Evolutionary conservation across 495 filamentous ascomycete species (phyloP), one percentile per base, ranked within the genome.

Genomic region (Penicillium cosmopolitanum): DNA sequence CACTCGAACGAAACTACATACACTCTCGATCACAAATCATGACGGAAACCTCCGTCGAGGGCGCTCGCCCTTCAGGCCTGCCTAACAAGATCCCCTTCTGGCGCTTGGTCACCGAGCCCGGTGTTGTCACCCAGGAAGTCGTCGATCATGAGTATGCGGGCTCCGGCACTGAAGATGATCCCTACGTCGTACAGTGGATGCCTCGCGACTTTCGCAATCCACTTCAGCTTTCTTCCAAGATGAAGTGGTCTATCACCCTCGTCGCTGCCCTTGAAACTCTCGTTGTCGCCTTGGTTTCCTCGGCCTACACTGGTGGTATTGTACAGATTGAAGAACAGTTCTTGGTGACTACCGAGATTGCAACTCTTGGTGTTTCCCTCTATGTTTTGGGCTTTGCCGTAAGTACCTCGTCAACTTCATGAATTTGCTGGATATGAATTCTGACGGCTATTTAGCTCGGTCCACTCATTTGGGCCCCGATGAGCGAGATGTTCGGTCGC

Each of bases 101-200:
- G 72, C 66, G 61, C 31, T 64, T 79, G 3, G 59, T 85, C 19
- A 57, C 68, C 11, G 69, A 80, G 13, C 80, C 82, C 31, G 74
- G 77, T 31, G 67, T 74, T 34, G 58, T 84, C 57, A 84, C 79
- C 7, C 69, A 74, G 33, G 78, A 76, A 54, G 82, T 90, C 15
- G 57, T 80, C 38, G 77, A 83, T 50, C 77, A 82, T 56, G 61
- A 71, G 0, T 92, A 89, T 67, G 62, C 72, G 15, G 90, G 90
- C 2, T 71, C 79, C 2, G 90, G 90, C 35, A 92, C 88, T 2
- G 73, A 80, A 44, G 84, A 87, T 4, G 84, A 89, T 44, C 90
- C 90, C 0, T 93, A 85, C 56, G 67, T 87, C 23, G 85, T 92
- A 59, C 79, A 85, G 44, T 92, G 85, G 73, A 80, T 92, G 4